Evolutionary conservation across 768 basidiomycete species (phyloP).

Genomic region (Mycena sanguinolenta): DNA sequence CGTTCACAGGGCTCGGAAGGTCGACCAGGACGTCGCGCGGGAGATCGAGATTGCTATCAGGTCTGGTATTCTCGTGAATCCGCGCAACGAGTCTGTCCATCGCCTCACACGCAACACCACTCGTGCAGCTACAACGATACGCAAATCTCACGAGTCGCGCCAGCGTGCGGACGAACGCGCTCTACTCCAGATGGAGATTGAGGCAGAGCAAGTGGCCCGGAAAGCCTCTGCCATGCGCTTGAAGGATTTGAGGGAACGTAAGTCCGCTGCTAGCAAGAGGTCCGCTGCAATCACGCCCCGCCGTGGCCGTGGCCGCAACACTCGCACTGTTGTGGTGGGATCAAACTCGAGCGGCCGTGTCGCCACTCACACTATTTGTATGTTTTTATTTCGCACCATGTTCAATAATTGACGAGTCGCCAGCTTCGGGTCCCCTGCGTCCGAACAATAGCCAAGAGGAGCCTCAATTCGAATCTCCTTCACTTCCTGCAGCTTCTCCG

Average conservation of each 20-base stretch:
- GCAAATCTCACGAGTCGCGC: neutral
- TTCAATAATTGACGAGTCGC: no score
- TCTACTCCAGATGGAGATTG: neutral
- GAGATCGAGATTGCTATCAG: slow-evolving; percentile 20
- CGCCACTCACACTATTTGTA: neutral
- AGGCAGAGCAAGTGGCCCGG: neutral
- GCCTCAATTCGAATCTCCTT: no score
- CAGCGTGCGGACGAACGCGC: neutral
- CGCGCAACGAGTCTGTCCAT: slow-evolving; percentile 20
- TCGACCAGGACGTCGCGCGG: slow-evolving; percentile 21
- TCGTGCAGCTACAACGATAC: neutral
- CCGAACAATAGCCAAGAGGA: no score
- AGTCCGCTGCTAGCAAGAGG: neutral
- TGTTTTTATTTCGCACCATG: no score
- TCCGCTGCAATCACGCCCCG: neutral
- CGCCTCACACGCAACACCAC: slow-evolving; percentile 7
- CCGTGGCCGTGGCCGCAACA: no score
- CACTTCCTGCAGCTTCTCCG: no score
- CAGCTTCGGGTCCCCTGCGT: no score
- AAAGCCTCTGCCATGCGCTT: neutral
- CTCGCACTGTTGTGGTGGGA: neutral
- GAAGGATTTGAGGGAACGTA: neutral
- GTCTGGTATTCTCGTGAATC: slow-evolving; percentile 30
- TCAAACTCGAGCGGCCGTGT: neutral
- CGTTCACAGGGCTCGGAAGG: slow-evolving; percentile 15